Evolutionary conservation across 768 basidiomycete genomes (phyloP).

Genomic region (Leccinellum luteum): DNA sequence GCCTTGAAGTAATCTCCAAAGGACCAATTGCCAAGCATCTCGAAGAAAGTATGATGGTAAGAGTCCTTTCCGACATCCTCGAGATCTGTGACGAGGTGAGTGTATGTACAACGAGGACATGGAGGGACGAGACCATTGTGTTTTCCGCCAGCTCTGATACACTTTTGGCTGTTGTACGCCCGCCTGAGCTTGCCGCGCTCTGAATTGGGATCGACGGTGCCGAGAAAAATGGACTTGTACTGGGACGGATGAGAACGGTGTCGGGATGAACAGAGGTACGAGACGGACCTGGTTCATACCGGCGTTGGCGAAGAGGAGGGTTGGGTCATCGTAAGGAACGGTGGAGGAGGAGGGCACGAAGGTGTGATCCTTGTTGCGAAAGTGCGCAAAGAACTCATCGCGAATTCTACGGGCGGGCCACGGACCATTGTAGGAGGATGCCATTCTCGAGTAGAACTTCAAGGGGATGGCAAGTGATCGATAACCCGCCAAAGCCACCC

Average conservation of each 20-base stretch:
- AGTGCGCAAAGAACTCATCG: slow-evolving; percentile 89
- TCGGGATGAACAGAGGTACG: neutral
- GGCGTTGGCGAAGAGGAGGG: slow-evolving; percentile 96
- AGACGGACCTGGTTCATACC: slow-evolving; percentile 86
- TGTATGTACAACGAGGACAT: neutral
- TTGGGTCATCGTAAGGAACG: slow-evolving; percentile 97
- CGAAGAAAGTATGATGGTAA: slow-evolving; percentile 97
- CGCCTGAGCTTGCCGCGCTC: slow-evolving; percentile 88
- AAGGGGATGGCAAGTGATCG: slow-evolving; percentile 16
- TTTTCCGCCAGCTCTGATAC: slow-evolving; percentile 97
- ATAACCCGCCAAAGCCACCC: slow-evolving; percentile 14
- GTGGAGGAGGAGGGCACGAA: slow-evolving; percentile 90
- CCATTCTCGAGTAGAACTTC: slow-evolving; percentile 21
- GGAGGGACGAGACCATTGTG: slow-evolving; percentile 72
- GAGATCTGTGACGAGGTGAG: slow-evolving; percentile 57
- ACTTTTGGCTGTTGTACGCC: slow-evolving; percentile 96
- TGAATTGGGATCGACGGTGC: slow-evolving; percentile 93
- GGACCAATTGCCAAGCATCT: slow-evolving; percentile 99
- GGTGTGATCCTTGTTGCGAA: slow-evolving; percentile 73
- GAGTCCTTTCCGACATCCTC: slow-evolving; percentile 99
- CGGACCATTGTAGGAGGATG: slow-evolving; percentile 34
- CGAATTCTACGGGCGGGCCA: slow-evolving; percentile 87
- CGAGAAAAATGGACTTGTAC: slow-evolving; percentile 98
- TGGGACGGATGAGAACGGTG: slow-evolving; percentile 33
- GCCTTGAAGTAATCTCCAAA: slow-evolving; percentile 99